Evolutionary conservation across 1,284 basidiomycete species (phyloP).

Genomic region (Melampsora americana): DNA sequence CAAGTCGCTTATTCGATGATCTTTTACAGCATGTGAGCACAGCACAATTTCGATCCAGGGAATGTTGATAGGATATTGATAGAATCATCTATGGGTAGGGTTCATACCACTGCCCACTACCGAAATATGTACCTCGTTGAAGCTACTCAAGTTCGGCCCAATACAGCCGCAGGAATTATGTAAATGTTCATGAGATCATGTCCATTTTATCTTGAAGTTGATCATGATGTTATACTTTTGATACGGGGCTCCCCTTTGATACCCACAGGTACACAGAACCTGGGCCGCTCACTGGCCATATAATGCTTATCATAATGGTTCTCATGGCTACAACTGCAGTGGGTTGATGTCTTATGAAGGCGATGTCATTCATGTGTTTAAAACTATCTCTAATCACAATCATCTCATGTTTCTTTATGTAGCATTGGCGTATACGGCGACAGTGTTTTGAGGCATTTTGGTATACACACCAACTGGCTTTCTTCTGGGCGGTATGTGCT

Average conservation of each 20-base stretch:
- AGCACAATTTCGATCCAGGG: background rate
- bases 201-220: no score
- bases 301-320: conserved; percentile 65
- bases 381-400: background rate
- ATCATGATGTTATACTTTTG: no score
- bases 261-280: conserved; percentile 8
- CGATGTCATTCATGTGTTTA: background rate
- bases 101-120: conserved; percentile 43
- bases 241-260: no score
- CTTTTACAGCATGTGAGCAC: conserved; percentile 34
- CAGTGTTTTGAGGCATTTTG: conserved; percentile 89
- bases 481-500: conserved; percentile 75
- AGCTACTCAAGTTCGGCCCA: conserved; percentile 37
- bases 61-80: background rate
- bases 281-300: conserved; percentile 81
- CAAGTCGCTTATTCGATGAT: conserved; percentile 36
- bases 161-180: conserved; percentile 38
- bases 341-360: background rate
- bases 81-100: background rate
- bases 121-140: conserved; percentile 42
- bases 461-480: conserved; percentile 86
- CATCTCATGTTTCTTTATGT: conserved; percentile 50
- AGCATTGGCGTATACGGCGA: conserved; percentile 73
- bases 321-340: conserved; percentile 60
- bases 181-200: no score